phyloP scores from a whole-genome alignment of 1,284 basidiomycete species.

The Kwoniella shivajii region DNA sequence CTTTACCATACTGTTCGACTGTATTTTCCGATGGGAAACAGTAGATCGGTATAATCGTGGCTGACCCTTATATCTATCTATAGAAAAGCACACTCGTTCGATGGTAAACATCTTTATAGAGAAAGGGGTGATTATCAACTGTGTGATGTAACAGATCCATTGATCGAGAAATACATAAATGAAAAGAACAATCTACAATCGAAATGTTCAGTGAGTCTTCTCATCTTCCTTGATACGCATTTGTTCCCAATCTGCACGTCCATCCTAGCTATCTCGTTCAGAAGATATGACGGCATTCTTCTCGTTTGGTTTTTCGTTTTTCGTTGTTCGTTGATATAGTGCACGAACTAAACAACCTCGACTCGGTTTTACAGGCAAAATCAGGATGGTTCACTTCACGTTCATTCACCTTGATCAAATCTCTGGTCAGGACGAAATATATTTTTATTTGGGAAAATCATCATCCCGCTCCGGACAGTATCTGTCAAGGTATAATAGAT shows the following conservation, averaged over 20 bases:
- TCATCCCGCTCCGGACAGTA: slow-evolving; percentile 28
- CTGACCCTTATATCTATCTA: neutral
- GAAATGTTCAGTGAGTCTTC: slow-evolving; percentile 66
- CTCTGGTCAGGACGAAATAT: slow-evolving; percentile 81
- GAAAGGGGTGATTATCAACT: slow-evolving; percentile 90
- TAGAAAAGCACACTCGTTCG: slow-evolving; percentile 77
- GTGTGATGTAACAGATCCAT: slow-evolving; percentile 83
- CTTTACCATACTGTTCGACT: neutral
- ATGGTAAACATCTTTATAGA: slow-evolving; percentile 74
- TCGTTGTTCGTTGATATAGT: too few relatives aligned
- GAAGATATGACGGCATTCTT: too few relatives aligned
- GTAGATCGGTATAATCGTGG: neutral
- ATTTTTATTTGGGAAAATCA: slow-evolving; percentile 69
- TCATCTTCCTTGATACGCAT: neutral
- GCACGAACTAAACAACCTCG: neutral
- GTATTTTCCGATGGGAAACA: neutral
- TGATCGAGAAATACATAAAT: slow-evolving; percentile 76
- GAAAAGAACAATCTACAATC: slow-evolving; percentile 68
- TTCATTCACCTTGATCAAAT: slow-evolving; percentile 77
- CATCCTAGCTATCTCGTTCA: neutral
- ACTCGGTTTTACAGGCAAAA: slow-evolving; percentile 6
- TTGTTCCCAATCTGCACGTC: neutral
- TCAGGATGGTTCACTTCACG: slow-evolving; percentile 76
- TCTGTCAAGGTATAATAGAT: slow-evolving; percentile 28
- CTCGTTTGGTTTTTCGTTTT: too few relatives aligned